Conservation (phyloP, 2,329 filamentous ascomycete genomes). For the Microcyclospora tardicrescens region DNA sequence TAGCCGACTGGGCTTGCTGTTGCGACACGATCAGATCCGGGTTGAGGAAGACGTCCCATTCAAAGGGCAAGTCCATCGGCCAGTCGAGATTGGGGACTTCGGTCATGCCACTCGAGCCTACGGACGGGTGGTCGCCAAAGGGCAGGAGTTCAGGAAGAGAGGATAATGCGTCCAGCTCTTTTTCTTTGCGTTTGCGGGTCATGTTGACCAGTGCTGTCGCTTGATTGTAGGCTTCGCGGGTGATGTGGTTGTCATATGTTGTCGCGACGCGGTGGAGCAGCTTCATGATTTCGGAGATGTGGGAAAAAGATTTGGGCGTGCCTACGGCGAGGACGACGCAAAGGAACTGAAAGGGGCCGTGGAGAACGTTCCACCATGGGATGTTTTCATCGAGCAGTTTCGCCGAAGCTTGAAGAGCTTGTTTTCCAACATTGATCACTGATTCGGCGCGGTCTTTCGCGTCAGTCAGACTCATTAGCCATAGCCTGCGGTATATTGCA, state of each 20-base stretch:
- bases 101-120: slow-evolving; percentile 15
- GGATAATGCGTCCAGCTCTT: slow-evolving; percentile 19
- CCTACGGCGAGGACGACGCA: slow-evolving; percentile 30
- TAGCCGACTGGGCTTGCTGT: slow-evolving; percentile 11
- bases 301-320: slow-evolving; percentile 24
- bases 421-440: slow-evolving; percentile 24
- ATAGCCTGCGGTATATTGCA: slow-evolving; percentile 34
- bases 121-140: slow-evolving; percentile 18
- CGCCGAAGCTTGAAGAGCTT: slow-evolving; percentile 23
- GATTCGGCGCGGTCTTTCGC: slow-evolving; percentile 26
- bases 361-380: slow-evolving; percentile 34
- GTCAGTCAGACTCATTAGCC: slow-evolving; percentile 26
- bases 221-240: slow-evolving; percentile 26
- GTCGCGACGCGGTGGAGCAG: slow-evolving; percentile 26
- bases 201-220: slow-evolving; percentile 20
- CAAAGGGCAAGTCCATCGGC: slow-evolving; percentile 21
- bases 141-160: slow-evolving; percentile 14
- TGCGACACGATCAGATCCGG: slow-evolving; percentile 20
- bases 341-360: slow-evolving; percentile 30
- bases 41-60: slow-evolving; percentile 24
- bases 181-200: slow-evolving; percentile 20
- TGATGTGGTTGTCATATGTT: slow-evolving; percentile 25
- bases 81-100: slow-evolving; percentile 20
- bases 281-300: slow-evolving; percentile 26
- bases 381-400: slow-evolving; percentile 22